Conservation (phyloP, 768 basidiomycete genomes). For the Pleurotus eryngii region DNA sequence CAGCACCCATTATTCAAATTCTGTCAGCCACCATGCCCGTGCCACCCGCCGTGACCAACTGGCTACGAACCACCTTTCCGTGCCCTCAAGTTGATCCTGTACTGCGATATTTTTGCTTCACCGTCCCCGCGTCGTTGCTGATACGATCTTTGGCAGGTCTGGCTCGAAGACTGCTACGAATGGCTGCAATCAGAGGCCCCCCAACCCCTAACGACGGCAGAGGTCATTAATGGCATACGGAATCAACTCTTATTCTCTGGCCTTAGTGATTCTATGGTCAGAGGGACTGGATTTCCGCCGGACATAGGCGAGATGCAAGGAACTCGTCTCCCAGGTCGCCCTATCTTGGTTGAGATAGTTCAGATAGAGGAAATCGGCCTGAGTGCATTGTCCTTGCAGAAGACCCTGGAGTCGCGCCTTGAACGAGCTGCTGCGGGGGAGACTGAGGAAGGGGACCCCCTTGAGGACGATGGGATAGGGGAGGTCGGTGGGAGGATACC, state of each 20-base stretch:
- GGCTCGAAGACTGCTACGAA: constrained; percentile 5
- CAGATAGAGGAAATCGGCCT: constrained; percentile 81
- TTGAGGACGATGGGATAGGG: constrained; percentile 53
- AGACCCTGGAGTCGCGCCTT: constrained; percentile 39
- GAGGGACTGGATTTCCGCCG: constrained; percentile 63
- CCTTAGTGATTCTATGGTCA: constrained; percentile 67
- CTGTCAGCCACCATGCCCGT: not conserved
- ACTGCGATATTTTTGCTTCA: not conserved
- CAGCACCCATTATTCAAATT: too few relatives aligned
- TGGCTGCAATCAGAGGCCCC: not conserved
- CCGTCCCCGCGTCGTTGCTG: not conserved
- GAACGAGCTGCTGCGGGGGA: constrained; percentile 51
- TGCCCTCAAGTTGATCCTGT: constrained; percentile 1
- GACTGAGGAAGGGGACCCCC: constrained; percentile 40
- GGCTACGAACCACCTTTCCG: not conserved
- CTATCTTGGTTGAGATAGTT: constrained; percentile 71
- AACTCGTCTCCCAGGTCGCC: constrained; percentile 32
- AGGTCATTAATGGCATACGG: constrained; percentile 55
- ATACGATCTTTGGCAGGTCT: not conserved
- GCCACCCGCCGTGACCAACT: not conserved
- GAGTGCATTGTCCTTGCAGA: constrained; percentile 79
- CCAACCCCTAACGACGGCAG: not conserved
- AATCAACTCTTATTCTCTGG: constrained; percentile 70
- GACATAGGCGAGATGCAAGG: constrained; percentile 35
- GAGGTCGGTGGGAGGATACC: constrained; percentile 76